These are phyloP conservation scores for Globisporangium heterothallicum DNA, from an alignment of 352 stramenopile genomes.

Conservation along the genomic window DNA sequence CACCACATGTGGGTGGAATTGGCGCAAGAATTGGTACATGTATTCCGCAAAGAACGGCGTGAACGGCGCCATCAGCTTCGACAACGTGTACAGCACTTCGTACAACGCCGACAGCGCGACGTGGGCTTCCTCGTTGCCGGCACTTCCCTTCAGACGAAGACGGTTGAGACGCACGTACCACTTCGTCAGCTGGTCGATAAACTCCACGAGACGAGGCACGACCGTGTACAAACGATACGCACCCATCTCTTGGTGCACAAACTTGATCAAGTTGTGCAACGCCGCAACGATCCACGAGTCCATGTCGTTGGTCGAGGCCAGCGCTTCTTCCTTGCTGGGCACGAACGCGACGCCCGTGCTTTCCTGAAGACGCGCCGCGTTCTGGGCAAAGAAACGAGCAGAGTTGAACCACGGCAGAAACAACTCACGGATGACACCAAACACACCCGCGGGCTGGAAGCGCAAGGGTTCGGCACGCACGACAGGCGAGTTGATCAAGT, in stretches of 20 bases:
- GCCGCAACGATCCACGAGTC: slow-evolving; percentile 99
- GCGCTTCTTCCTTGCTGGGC: slow-evolving; percentile 82
- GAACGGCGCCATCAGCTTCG: slow-evolving; percentile 97
- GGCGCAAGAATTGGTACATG: slow-evolving; percentile 98
- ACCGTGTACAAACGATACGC: slow-evolving; percentile 99
- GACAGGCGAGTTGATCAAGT: slow-evolving; percentile 99
- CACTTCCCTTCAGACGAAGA: slow-evolving; percentile 94
- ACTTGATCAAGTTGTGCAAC: slow-evolving; percentile 96
- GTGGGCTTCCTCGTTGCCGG: slow-evolving; percentile 82
- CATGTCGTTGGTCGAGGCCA: slow-evolving; percentile 95
- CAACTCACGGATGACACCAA: slow-evolving; percentile 97
- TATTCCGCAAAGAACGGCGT: slow-evolving; percentile 99
- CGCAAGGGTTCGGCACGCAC: slow-evolving; percentile 97
- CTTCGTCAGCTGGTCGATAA: slow-evolving; percentile 99
- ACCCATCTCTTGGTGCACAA: slow-evolving; percentile 96
- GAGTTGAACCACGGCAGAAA: slow-evolving; percentile 99
- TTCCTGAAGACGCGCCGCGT: slow-evolving; percentile 92
- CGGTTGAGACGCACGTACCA: slow-evolving; percentile 99
- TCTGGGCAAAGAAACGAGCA: slow-evolving; percentile 98
- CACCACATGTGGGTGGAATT: slow-evolving; percentile 91
- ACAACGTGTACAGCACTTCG: slow-evolving; percentile 95
- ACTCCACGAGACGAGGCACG: slow-evolving; percentile 95
- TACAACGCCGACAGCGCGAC: slow-evolving; percentile 94
- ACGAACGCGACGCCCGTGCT: slow-evolving; percentile 84
- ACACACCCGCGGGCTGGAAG: slow-evolving; percentile 95